phyloP scores from a whole-genome alignment of 768 basidiomycete genomes.

The Termitomyces heimii region DNA sequence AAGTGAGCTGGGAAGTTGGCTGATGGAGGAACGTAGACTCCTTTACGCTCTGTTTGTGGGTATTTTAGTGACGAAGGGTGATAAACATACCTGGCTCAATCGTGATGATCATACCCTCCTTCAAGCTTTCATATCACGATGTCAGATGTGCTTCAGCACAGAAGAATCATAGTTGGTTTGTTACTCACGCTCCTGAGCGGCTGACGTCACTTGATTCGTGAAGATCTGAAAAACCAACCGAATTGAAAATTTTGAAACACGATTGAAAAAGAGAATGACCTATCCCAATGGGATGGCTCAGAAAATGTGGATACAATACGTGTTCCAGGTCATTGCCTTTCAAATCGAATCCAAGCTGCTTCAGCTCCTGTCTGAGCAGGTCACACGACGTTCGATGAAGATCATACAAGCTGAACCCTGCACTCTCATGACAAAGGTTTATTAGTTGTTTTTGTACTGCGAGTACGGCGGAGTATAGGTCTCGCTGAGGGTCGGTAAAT shows the following conservation, averaged over 20 bases:
- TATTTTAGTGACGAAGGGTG: neutral
- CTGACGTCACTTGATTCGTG: slow-evolving; percentile 76
- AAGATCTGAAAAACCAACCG: slow-evolving; percentile 48
- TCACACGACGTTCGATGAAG: slow-evolving; percentile 73
- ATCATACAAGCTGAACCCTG: slow-evolving; percentile 58
- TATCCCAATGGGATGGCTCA: slow-evolving; percentile 90
- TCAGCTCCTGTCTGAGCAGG: slow-evolving; percentile 64
- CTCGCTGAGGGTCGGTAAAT: slow-evolving; percentile 75
- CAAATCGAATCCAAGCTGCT: slow-evolving; percentile 70
- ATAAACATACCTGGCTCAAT: slow-evolving; percentile 69
- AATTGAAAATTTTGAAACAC: neutral
- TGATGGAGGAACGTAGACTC: slow-evolving; percentile 83
- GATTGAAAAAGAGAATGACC: slow-evolving; percentile 36
- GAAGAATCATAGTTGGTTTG: neutral
- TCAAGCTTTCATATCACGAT: slow-evolving; percentile 39
- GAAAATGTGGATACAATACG: slow-evolving; percentile 85
- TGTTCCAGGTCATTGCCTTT: slow-evolving; percentile 57
- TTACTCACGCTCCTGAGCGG: slow-evolving; percentile 46
- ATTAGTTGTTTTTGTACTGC: slow-evolving; percentile 67
- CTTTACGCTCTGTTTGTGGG: slow-evolving; percentile 25
- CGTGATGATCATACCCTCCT: slow-evolving; percentile 87
- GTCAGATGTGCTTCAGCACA: neutral
- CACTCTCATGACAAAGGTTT: slow-evolving; percentile 49
- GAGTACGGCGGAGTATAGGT: slow-evolving; percentile 79
- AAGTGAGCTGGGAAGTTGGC: slow-evolving; percentile 79